Evolutionary conservation across 306 rosid genomes (phyloP), one percentile per base, ranked within the genome.

Genomic region (Inga laurina): DNA sequence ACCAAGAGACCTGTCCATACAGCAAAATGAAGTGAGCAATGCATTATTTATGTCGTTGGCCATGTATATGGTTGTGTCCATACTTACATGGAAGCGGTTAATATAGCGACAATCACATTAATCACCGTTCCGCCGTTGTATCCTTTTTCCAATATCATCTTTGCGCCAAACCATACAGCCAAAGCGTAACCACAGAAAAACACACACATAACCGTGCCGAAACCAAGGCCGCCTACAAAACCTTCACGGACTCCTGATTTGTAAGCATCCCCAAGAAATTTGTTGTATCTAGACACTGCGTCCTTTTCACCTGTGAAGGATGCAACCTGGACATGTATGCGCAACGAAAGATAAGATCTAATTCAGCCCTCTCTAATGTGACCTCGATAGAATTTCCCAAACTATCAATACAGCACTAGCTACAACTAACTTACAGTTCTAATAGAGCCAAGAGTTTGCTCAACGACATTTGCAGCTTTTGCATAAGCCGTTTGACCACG

Each of bases 271-370:
- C 7, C 87, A 19, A 93, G 92, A 85, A 80, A 90, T 75, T 84
- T 90, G 45, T 80, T 87, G 84, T 91, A 93, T 61, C 46, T 83
- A 62, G 86, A 57, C 62, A 89, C 86, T 32, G 94, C 97, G 84
- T 90, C 89, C 84, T 87, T 91, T 88, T 91, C 97, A 9, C 96
- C 94, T 0, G 96, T 91, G 80, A 93, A 93, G 72, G 97, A 93
- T 62, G 90, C 92, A 72, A 93, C 95, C 97, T 93, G 37, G 32
- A 79, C 61, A 79, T 73, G 44, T 14, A 69, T 12, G 39, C 44
- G 34, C 43, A 45, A 22, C 18, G 3, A 80, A 35, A 21, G 43
- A 79, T 66, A 65, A 78, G 27, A 54, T 57, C 24, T 2, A 77
- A 67, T 4, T n/a, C 19, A 48, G 6, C 54, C 44, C 41, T 43